Evolutionary conservation across 768 basidiomycete genomes (phyloP).

Genomic region (Bullera alba): DNA sequence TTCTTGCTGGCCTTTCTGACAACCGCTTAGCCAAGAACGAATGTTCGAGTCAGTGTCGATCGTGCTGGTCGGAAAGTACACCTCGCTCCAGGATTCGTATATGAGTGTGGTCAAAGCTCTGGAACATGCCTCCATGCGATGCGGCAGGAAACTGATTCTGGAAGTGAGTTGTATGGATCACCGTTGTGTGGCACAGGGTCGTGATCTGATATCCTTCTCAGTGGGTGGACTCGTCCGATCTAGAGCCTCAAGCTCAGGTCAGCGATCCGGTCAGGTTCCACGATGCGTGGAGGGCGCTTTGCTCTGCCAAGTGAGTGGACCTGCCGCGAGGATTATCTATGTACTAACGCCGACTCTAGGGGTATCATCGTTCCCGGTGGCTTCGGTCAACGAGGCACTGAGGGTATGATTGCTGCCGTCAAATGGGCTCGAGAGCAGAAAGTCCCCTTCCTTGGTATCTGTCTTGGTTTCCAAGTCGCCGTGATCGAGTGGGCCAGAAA

Average conservation of each 20-base stretch:
- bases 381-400: constrained; percentile 85
- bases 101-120: constrained; percentile 96
- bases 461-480: constrained; percentile 94
- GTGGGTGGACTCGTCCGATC: constrained; percentile 95
- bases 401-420: constrained; percentile 97
- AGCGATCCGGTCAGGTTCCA: constrained; percentile 79
- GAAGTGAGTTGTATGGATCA: constrained; percentile 53
- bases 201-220: too few species aligned
- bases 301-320: constrained; percentile 68
- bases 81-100: constrained; percentile 91
- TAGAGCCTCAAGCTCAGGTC: constrained; percentile 75
- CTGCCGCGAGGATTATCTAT: background rate
- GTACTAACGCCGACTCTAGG: constrained; percentile 50
- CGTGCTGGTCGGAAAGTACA: constrained; percentile 95
- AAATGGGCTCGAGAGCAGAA: constrained; percentile 95
- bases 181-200: background rate
- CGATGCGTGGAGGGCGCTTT: constrained; percentile 88
- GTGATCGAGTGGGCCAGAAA: constrained; percentile 91
- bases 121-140: constrained; percentile 92
- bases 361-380: constrained; percentile 97
- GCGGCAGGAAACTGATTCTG: constrained; percentile 72
- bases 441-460: constrained; percentile 90
- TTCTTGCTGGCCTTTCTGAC: constrained; percentile 2
- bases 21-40: constrained; percentile 69
- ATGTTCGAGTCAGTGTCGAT: constrained; percentile 82